These are phyloP conservation scores for Ophiorrhiza pumila DNA, from an alignment of 257 asterid genomes.

Conservation along the genomic window DNA sequence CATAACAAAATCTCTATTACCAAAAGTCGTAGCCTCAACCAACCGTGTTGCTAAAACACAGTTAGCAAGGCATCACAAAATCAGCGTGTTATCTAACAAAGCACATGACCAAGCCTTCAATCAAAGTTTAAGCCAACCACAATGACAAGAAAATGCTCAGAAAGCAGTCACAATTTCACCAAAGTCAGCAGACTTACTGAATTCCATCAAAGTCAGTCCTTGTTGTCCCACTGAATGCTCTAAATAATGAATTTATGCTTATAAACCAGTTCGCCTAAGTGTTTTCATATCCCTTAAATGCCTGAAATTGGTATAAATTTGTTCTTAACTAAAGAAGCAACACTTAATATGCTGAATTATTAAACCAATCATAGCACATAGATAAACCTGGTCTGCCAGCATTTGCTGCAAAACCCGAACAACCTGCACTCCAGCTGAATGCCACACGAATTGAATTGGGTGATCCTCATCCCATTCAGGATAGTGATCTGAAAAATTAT, in stretches of 20 bases:
- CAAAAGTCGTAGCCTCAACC: too few relatives aligned
- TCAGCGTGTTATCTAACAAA: too few relatives aligned
- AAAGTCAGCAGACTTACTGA: conserved; percentile 57
- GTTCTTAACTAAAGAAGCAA: conserved; percentile 4
- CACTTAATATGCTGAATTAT: not conserved
- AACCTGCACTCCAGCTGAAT: conserved; percentile 97
- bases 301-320: conserved; percentile 38
- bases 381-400: conserved; percentile 86
- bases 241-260: conserved; percentile 85
- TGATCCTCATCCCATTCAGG: conserved; percentile 98
- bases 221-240: conserved; percentile 96
- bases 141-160: too few relatives aligned
- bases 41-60: too few relatives aligned
- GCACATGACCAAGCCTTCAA: too few relatives aligned
- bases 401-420: conserved; percentile 89
- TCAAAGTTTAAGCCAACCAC: too few relatives aligned
- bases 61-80: too few relatives aligned
- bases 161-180: too few relatives aligned
- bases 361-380: not conserved
- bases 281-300: conserved; percentile 64
- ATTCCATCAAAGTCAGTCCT: conserved; percentile 90
- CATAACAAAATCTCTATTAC: too few relatives aligned
- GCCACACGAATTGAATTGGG: conserved; percentile 92
- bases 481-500: conserved; percentile 54
- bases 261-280: conserved; percentile 81